Percentiles rank a stretch among this genome's conserved stretches.
Evolutionary conservation across 1,284 basidiomycete genomes (phyloP).

Genomic region (Inonotus obliquus): DNA sequence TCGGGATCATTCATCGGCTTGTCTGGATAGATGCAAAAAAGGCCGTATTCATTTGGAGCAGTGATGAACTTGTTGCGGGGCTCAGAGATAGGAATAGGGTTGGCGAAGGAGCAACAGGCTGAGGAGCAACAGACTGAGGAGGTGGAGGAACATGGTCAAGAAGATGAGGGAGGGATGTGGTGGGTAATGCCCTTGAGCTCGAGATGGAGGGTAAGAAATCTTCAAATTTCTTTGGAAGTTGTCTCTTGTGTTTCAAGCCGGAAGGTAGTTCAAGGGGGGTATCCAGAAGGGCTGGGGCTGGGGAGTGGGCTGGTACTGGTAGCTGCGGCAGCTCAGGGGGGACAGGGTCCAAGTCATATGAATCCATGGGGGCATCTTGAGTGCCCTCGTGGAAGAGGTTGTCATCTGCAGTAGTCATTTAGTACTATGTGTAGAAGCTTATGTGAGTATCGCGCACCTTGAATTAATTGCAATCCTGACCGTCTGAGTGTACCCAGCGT

Average conservation of each 20-base stretch:
- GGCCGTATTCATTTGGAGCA: neutral
- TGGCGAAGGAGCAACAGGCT: too few species aligned
- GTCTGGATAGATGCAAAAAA: slow-evolving; percentile 2
- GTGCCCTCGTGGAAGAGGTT: too few species aligned
- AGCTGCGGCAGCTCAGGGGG: too few species aligned
- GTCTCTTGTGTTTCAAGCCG: neutral
- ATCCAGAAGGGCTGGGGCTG: neutral
- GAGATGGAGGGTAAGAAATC: neutral
- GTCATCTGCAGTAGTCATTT: too few species aligned
- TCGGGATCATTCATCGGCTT: neutral
- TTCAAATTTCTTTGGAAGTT: neutral
- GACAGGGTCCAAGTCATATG: too few species aligned
- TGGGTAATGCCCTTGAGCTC: neutral
- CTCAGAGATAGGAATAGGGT: neutral
- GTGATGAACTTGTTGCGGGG: neutral
- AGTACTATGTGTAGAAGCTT: too few species aligned
- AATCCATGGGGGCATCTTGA: too few species aligned
- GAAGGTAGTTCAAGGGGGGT: neutral
- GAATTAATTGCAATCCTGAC: too few species aligned
- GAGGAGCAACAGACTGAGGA: neutral
- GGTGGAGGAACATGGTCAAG: too few species aligned
- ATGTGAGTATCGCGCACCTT: too few species aligned
- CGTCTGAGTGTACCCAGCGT: too few species aligned
- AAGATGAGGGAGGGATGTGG: neutral
- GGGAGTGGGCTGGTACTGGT: too few species aligned